phyloP scores from a whole-genome alignment of 805 yeast species.

The Wickerhamiella siamensis region DNA sequence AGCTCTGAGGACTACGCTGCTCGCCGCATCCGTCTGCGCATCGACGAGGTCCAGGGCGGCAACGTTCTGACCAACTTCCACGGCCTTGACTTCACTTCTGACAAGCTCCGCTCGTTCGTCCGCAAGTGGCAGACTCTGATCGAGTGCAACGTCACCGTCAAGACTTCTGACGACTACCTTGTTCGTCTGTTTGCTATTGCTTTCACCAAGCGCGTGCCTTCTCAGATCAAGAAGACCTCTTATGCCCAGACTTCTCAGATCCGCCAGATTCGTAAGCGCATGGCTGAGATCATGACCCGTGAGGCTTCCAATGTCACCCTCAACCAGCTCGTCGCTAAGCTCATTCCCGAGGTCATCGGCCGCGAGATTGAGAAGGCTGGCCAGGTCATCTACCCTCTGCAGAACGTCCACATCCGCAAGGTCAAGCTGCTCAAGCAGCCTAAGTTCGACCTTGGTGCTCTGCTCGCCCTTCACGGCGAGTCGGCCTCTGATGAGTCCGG shows the following conservation, averaged over 20 bases:
- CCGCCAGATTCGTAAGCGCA: constrained; percentile 94
- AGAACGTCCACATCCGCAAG: constrained; percentile 97
- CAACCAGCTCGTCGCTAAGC: constrained; percentile 92
- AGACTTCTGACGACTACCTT: constrained; percentile 95
- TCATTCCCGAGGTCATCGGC: constrained; percentile 97
- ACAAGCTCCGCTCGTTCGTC: constrained; percentile 92
- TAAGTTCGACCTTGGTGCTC: constrained; percentile 93
- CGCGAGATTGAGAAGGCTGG: constrained; percentile 97
- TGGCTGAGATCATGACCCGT: constrained; percentile 90
- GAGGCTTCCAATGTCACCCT: constrained; percentile 90
- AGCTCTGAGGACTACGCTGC: constrained; percentile 97
- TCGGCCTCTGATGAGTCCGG: constrained; percentile 88
- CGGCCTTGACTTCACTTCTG: constrained; percentile 96
- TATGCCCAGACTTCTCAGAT: constrained; percentile 96
- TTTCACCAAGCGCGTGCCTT: constrained; percentile 94
- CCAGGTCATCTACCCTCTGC: constrained; percentile 89
- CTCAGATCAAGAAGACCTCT: constrained; percentile 94
- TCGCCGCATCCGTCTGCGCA: constrained; percentile 95
- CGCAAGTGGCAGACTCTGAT: constrained; percentile 99
- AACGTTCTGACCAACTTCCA: constrained; percentile 98
- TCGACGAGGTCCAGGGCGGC: constrained; percentile 98
- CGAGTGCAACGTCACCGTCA: constrained; percentile 95
- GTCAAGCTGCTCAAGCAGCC: constrained; percentile 98
- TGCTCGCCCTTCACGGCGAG: constrained; percentile 97
- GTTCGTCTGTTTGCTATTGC: constrained; percentile 94